Percentiles rank a stretch among this genome's conserved stretches.
phyloP scores from a whole-genome alignment of 1,284 basidiomycete genomes.

The Testicularia cyperi region DNA sequence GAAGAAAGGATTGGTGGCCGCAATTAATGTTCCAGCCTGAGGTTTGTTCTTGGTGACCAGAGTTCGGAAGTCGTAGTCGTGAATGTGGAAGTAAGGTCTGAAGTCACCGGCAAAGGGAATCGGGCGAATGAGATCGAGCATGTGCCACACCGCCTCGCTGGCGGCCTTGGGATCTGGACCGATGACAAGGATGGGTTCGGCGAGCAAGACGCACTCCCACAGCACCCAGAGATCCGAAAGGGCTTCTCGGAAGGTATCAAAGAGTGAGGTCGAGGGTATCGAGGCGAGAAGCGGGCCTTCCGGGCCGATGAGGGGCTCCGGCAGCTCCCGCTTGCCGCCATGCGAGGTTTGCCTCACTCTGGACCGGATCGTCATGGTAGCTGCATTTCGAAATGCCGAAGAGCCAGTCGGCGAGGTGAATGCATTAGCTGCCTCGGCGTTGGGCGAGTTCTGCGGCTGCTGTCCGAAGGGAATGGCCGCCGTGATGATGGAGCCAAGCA shows the following conservation, averaged over 20 bases:
- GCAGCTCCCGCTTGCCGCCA: conserved; percentile 12
- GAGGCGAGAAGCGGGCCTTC: conserved; percentile 67
- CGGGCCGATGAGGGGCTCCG: conserved; percentile 26
- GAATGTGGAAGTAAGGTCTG: conserved; percentile 92
- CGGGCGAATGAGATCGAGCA: conserved; percentile 82
- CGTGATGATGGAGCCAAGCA: conserved; percentile 42
- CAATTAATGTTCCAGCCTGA: conserved; percentile 77
- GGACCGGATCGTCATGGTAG: conserved; percentile 25
- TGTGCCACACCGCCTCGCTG: conserved; percentile 70
- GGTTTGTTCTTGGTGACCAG: conserved; percentile 82
- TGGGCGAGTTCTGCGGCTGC: conserved; percentile 46
- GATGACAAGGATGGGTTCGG: conserved; percentile 79
- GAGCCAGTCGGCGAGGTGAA: neutral
- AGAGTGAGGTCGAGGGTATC: conserved; percentile 66
- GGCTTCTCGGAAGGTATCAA: conserved; percentile 56
- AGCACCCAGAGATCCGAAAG: conserved; percentile 75
- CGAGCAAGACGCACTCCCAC: conserved; percentile 73
- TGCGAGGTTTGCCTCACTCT: conserved; percentile 9
- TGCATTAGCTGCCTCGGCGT: conserved; percentile 12
- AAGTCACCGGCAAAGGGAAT: conserved; percentile 83
- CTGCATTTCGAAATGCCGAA: conserved; percentile 7
- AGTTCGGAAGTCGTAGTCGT: conserved; percentile 77
- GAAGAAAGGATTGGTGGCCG: conserved; percentile 94
- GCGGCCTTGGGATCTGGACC: conserved; percentile 75
- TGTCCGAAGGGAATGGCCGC: conserved; percentile 49